A percentile compares a stretch with the other conserved stretches of the same genome.
Conservation (phyloP, 352 stramenopile genomes). For the Nothophytophthora sp. region DNA sequence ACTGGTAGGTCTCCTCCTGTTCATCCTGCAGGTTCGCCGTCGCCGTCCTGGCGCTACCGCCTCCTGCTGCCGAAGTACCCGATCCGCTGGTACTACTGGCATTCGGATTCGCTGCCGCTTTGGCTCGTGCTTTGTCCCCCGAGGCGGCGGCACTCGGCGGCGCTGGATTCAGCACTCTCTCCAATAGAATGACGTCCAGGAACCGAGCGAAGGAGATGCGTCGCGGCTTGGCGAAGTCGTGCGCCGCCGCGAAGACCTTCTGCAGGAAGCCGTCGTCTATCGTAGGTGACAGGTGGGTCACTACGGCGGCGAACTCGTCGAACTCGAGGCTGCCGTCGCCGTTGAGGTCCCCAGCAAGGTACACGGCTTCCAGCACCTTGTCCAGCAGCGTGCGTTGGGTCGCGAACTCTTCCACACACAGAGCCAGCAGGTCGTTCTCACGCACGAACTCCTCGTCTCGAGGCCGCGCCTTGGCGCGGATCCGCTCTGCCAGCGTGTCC, state of each 20-base stretch:
- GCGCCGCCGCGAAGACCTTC: slow-evolving; percentile 55
- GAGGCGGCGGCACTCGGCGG: slow-evolving; percentile 13
- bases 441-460: slow-evolving; percentile 64
- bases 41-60: background rate
- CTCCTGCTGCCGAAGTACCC: background rate
- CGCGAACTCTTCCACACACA: slow-evolving; percentile 67
- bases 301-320: slow-evolving; percentile 71
- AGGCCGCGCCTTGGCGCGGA: slow-evolving; percentile 36
- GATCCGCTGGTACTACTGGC: background rate
- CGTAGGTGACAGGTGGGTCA: slow-evolving; percentile 51
- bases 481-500: slow-evolving; percentile 39
- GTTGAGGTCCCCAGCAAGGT: slow-evolving; percentile 66
- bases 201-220: slow-evolving; percentile 68
- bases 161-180: slow-evolving; percentile 45
- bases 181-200: slow-evolving; percentile 57
- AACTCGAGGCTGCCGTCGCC: slow-evolving; percentile 70
- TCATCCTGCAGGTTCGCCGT: slow-evolving; percentile 27
- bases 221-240: slow-evolving; percentile 58
- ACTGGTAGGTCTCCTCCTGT: slow-evolving; percentile 77
- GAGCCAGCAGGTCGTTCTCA: slow-evolving; percentile 54
- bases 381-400: slow-evolving; percentile 52
- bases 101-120: slow-evolving; percentile 11
- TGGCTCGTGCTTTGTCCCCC: slow-evolving; percentile 20
- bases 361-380: slow-evolving; percentile 74
- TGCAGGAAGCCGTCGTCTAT: slow-evolving; percentile 62